Conservation (phyloP, 208 protist species). For the Trypanosoma congolense region DNA sequence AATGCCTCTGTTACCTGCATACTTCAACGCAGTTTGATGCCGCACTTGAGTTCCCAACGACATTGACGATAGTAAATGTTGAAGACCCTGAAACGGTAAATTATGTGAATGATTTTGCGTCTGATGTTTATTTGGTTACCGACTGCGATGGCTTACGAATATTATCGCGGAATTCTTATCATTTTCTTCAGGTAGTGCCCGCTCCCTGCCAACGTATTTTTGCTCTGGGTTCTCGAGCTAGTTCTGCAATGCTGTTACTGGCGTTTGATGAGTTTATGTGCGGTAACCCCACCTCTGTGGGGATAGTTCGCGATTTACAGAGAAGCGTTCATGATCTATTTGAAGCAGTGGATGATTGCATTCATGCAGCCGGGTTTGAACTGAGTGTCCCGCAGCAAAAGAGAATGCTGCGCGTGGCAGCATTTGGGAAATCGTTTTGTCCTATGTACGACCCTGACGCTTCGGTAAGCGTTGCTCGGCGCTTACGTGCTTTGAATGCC, state of each 20-base stretch:
- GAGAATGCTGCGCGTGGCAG: slow-evolving; percentile 84
- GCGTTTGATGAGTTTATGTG: slow-evolving; percentile 80
- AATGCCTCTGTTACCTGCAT: slow-evolving; percentile 33
- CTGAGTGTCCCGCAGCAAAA: slow-evolving; percentile 75
- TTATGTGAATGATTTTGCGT: slow-evolving; percentile 53
- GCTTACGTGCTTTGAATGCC: slow-evolving; percentile 89
- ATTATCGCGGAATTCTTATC: slow-evolving; percentile 37
- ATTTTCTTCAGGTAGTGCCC: slow-evolving; percentile 64
- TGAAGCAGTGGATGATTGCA: slow-evolving; percentile 84
- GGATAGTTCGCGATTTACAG: slow-evolving; percentile 67
- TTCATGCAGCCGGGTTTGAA: slow-evolving; percentile 83
- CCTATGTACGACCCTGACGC: slow-evolving; percentile 64
- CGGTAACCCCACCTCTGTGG: slow-evolving; percentile 57
- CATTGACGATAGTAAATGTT: slow-evolving; percentile 37
- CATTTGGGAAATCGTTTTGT: slow-evolving; percentile 92
- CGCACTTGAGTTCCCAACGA: slow-evolving; percentile 31
- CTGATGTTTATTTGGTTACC: slow-evolving; percentile 35
- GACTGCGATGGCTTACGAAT: slow-evolving; percentile 66
- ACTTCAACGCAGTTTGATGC: slow-evolving; percentile 19
- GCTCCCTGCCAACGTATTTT: slow-evolving; percentile 56
- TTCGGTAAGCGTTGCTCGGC: slow-evolving; percentile 78
- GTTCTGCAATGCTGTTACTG: slow-evolving; percentile 51
- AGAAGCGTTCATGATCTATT: slow-evolving; percentile 35
- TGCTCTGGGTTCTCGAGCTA: slow-evolving; percentile 53
- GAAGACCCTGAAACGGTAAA: slow-evolving; percentile 43